These are phyloP conservation scores for Trichoderma koningiopsis DNA, from an alignment of 2,329 filamentous ascomycete species.

Conservation along the genomic window DNA sequence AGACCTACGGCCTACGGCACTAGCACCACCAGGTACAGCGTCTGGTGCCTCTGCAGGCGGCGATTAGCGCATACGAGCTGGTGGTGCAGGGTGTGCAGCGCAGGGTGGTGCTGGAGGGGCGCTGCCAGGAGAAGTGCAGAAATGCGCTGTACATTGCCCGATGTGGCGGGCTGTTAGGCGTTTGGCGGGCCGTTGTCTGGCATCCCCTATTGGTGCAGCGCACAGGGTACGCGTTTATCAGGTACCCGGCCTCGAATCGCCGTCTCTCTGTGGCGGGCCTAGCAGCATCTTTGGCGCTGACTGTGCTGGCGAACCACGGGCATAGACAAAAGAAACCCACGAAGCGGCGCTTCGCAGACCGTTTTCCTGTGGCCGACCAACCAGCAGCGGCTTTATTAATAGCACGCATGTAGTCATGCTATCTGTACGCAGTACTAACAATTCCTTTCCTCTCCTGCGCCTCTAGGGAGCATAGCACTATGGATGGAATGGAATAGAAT, in stretches of 20 bases:
- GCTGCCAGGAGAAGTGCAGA: neutral
- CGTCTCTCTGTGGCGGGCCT: neutral
- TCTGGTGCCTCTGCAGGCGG: neutral
- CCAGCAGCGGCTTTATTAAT: constrained; percentile 12
- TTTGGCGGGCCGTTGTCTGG: neutral
- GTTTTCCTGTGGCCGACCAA: neutral
- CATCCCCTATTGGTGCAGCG: constrained; percentile 6
- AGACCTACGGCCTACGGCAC: neutral
- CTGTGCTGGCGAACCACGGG: neutral
- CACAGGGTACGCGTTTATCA: neutral
- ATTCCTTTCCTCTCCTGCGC: neutral
- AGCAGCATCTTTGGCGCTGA: constrained; percentile 10
- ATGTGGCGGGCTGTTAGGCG: constrained; percentile 1
- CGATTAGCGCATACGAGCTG: neutral
- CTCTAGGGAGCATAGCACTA: neutral
- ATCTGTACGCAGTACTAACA: neutral
- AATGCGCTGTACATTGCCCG: neutral
- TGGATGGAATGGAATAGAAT: too few relatives aligned
- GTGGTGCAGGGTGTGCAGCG: neutral
- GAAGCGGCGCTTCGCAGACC: neutral
- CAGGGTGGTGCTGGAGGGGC: neutral
- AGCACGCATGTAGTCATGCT: constrained; percentile 8
- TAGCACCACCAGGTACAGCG: neutral
- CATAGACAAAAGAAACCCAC: neutral
- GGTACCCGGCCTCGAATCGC: neutral